Percentiles rank a stretch among this genome's conserved stretches.
Evolutionary conservation across 73 alveolate species (phyloP).

Genomic region (Paramecium biaurelia): DNA sequence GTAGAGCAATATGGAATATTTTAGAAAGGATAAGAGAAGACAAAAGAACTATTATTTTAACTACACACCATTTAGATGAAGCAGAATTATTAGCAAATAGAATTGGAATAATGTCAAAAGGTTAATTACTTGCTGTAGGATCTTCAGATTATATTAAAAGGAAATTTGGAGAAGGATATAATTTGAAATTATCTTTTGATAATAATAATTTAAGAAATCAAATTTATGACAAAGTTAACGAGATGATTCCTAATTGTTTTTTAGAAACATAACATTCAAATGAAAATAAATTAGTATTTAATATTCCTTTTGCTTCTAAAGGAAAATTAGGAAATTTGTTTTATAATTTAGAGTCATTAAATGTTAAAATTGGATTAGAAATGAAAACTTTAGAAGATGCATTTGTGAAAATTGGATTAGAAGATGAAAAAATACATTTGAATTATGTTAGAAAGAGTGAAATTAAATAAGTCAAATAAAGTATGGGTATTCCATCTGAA

Average conservation of each 20-base stretch:
- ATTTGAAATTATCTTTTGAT: constrained; percentile 68
- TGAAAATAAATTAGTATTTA: constrained; percentile 69
- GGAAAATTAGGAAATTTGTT: constrained; percentile 65
- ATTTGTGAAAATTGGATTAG: constrained; percentile 83
- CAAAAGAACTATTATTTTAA: constrained; percentile 74
- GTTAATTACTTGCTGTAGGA: constrained; percentile 82
- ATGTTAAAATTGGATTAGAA: constrained; percentile 63
- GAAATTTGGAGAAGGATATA: constrained; percentile 83
- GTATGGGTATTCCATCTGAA: background rate
- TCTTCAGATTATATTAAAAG: constrained; percentile 77
- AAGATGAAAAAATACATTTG: constrained; percentile 36
- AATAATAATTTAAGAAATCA: background rate
- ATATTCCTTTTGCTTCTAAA: constrained; percentile 59
- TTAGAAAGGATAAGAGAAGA: constrained; percentile 58
- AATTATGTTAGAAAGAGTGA: constrained; percentile 19
- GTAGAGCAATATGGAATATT: constrained; percentile 75
- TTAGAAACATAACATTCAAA: constrained; percentile 56
- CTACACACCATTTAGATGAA: constrained; percentile 94
- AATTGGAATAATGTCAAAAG: constrained; percentile 90
- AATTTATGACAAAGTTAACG: background rate
- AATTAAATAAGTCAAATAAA: background rate
- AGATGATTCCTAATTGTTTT: constrained; percentile 34
- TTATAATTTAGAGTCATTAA: constrained; percentile 55
- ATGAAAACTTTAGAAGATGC: constrained; percentile 98
- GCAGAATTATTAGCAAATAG: constrained; percentile 94